Base-by-base conservation (phyloP, 768 basidiomycete genomes). In the Amanita molliuscula region DNA sequence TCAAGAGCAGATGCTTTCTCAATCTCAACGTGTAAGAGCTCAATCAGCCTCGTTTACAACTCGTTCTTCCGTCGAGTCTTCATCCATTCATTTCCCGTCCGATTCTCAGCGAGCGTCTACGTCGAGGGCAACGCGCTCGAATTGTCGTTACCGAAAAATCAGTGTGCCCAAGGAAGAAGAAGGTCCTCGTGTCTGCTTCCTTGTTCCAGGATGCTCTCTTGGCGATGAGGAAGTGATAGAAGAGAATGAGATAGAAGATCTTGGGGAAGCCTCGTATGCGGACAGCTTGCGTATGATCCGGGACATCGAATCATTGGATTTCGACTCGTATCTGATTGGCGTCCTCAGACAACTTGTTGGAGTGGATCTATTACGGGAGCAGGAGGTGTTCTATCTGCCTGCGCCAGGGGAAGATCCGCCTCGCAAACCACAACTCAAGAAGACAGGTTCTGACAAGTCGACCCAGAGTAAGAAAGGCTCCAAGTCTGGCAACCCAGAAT, bases 111-210 rank as follows among this genome's bases (percentile, higher is more conserved):
- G 2, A 58, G 6, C 47, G 33, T 56, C 63, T 10, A 70, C 64
- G 48, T 72, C 79, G 2, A 80, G 78, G 0, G 73, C 78, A 6
- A 84, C 82, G 13, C 76, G 84, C 4, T 84, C 84, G 3, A 73
- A 84, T 47, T 86, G 84, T 55, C 78, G 79, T 35, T 86, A 79
- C 61, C 82, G 80, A 58, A 78, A 74, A 52, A 80, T 86, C 57
- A 81, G 79, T 54, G 60, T 86, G 18, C 81, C 81, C 1, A 67
- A 65, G 34, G 73, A 75, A 48, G 77, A 79, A 47, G 67, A 69
- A 26, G 73, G 74, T 3, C 70, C 69, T 28, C 75, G 77, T 6
- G 64, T 81, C n/a, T 72, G 58, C 54, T 86, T 86, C 63, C 70
- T 84, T 26, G 79, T 84, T 4, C 84, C 84, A 0, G 81, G 81